Conservation (phyloP, 768 basidiomycete genomes). For the Kwoniella heveanensis region DNA sequence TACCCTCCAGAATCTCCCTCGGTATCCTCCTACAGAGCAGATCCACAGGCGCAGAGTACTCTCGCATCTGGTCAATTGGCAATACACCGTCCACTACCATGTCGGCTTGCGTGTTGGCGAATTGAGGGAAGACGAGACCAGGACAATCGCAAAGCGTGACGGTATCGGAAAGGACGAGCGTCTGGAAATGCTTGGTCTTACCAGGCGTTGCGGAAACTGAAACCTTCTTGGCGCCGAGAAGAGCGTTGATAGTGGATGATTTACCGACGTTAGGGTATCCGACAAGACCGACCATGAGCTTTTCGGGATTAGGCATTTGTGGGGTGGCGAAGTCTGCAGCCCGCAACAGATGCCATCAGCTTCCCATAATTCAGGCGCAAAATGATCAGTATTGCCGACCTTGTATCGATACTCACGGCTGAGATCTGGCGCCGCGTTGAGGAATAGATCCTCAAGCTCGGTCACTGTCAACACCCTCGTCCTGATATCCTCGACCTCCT, state of each 20-base stretch:
- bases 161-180: constrained; percentile 83
- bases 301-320: constrained; percentile 41
- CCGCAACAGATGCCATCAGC: no score
- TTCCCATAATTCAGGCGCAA: no score
- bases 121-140: constrained; percentile 97
- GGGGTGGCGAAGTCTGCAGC: constrained; percentile 47
- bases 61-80: constrained; percentile 95
- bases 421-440: constrained; percentile 47
- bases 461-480: constrained; percentile 78
- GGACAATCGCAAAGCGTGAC: constrained; percentile 96
- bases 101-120: constrained; percentile 93
- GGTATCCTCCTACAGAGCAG: constrained; percentile 79
- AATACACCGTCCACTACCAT: constrained; percentile 94
- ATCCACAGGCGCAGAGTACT: constrained; percentile 80
- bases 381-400: no score
- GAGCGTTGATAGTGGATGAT: constrained; percentile 96
- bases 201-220: constrained; percentile 98
- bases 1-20: constrained; percentile 79
- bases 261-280: constrained; percentile 99
- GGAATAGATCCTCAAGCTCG: constrained; percentile 83
- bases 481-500: constrained; percentile 56
- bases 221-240: constrained; percentile 96
- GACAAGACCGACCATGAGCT: constrained; percentile 64
- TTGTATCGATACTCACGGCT: constrained; percentile 44
- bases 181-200: constrained; percentile 99